Base-by-base conservation (phyloP, 208 protist species). In the Wallacemonas sp. region DNA sequence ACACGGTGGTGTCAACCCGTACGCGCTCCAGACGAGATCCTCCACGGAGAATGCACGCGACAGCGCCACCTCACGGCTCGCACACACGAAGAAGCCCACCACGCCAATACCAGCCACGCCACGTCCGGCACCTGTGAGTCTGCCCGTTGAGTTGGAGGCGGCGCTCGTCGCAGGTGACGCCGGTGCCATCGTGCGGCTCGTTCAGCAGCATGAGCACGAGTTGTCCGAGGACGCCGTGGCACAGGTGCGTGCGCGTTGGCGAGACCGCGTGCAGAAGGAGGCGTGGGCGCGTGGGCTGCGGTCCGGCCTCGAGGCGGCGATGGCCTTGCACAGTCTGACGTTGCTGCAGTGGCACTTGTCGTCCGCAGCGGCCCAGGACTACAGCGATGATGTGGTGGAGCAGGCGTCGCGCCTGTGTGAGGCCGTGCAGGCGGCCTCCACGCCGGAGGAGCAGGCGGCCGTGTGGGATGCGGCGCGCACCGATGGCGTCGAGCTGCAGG, bases 261-360 rank as follows among this genome's bases (percentile, higher is more conserved):
- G 23, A 8, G 54, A 5, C 0, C 70, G 61, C 1, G 43, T 60
- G 0, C 26, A 61, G 8, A 62, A 61, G 0, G 52, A 21, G 27
- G 32, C 41, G 19, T 84, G 81, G 81, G 74, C 79, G 21, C 16
- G 16, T 14, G 33, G 43, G 34, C 58, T 88, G 49, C 74, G 81
- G 36, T 65, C 60, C 12, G 65, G 64, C 24, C 47, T 88, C 6
- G 70, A 77, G 44, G 68, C 69, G 1, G 81, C 81, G 12, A 65
- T 68, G 19, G 65, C 76, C 44, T 56, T 88, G 66, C 41, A 61
- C 19, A 84, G 76, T 64, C 24, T 48, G 32, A 69, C 54, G 16
- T 29, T 84, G 19, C 70, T 88, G 9, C 72, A 76, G 55, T 52
- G 46, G 23, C 63, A 80, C 24, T 58, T 88, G 39, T 49, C 65